phyloP scores from a whole-genome alignment of 306 rosid genomes.

The Malus sieversii region DNA sequence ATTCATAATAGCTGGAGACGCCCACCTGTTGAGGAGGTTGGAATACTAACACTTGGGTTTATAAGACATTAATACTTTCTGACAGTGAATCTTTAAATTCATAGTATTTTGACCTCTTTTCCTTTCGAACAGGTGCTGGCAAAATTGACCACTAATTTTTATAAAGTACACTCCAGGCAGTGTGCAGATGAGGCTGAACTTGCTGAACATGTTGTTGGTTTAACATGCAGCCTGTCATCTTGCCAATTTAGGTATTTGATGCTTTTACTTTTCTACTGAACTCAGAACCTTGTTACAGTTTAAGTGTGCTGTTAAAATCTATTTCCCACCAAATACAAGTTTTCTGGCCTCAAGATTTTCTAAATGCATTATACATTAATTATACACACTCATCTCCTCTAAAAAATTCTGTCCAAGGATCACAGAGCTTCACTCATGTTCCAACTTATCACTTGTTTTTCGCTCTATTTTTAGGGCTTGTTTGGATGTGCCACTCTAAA shows the following conservation, averaged over 20 bases:
- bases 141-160: slow-evolving; percentile 59
- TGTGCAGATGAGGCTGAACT: slow-evolving; percentile 90
- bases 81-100: not conserved
- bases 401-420: not conserved
- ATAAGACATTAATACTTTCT: slow-evolving; percentile 1
- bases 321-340: not conserved
- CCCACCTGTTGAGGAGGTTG: slow-evolving; percentile 90
- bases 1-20: slow-evolving; percentile 58
- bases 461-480: not conserved
- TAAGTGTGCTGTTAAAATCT: not conserved
- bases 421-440: not conserved
- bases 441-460: not conserved
- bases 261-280: not conserved
- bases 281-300: not conserved
- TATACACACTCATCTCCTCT: not conserved
- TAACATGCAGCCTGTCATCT: slow-evolving; percentile 83
- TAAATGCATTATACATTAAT: not conserved
- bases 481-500: too few relatives aligned
- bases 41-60: slow-evolving; percentile 17
- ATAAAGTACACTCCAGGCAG: slow-evolving; percentile 75
- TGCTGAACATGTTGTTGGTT: slow-evolving; percentile 82
- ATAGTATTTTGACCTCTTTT: slow-evolving; percentile 9
- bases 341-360: not conserved
- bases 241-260: slow-evolving; percentile 77
- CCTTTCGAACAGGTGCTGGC: slow-evolving; percentile 53